Percentiles rank a stretch among this genome's conserved stretches.
These are phyloP conservation scores for Macroventuria anomochaeta DNA, from an alignment of 2,329 filamentous ascomycete species.

Conservation along the genomic window DNA sequence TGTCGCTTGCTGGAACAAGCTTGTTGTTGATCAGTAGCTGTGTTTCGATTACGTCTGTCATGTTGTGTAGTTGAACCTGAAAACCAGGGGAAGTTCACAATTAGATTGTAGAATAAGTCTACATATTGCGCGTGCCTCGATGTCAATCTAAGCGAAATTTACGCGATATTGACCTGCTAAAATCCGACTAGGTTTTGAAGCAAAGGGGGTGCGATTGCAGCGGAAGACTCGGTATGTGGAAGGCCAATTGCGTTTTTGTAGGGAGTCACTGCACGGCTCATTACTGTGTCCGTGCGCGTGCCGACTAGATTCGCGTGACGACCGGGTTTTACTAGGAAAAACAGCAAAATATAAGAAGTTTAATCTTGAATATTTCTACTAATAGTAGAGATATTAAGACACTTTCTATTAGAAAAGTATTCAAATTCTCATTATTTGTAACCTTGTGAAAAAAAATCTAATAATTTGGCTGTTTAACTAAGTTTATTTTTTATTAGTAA, in stretches of 20 bases:
- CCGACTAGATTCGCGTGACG: too few relatives aligned
- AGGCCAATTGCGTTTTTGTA: background rate
- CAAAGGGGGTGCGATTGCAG: background rate
- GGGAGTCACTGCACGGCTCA: background rate
- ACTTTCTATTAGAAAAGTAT: too few relatives aligned
- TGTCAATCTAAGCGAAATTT: slow-evolving; percentile 5
- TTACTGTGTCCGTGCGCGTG: too few relatives aligned
- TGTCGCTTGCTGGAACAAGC: slow-evolving; percentile 37
- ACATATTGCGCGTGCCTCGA: background rate
- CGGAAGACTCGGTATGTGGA: background rate
- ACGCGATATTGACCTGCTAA: background rate
- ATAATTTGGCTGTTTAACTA: too few relatives aligned
- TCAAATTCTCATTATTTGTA: too few relatives aligned
- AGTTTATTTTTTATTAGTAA: too few relatives aligned
- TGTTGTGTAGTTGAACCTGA: background rate
- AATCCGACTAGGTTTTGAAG: background rate
- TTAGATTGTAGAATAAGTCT: background rate
- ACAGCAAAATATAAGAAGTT: too few relatives aligned
- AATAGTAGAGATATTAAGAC: too few relatives aligned
- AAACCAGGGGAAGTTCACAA: background rate
- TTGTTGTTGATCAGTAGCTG: slow-evolving; percentile 35
- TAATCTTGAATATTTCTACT: too few relatives aligned
- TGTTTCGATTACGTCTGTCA: slow-evolving; percentile 21
- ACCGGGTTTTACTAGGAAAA: too few relatives aligned
- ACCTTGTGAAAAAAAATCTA: too few relatives aligned